These are phyloP conservation scores for Cicer cuneatum DNA, from an alignment of 306 rosid species.

Conservation along the genomic window DNA sequence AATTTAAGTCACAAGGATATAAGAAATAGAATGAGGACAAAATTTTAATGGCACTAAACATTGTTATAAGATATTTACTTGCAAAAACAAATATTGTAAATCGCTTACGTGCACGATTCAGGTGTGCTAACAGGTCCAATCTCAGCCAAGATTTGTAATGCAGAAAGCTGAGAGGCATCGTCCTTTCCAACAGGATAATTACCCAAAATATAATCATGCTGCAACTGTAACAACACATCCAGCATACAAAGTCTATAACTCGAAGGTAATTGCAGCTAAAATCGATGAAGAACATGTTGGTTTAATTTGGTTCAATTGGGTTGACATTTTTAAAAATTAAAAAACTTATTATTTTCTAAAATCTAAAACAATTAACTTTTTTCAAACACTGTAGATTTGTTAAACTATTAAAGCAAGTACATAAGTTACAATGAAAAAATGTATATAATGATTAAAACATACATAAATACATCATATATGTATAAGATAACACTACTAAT, in stretches of 20 bases:
- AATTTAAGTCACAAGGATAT: slow-evolving; percentile 8
- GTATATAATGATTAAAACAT: too few species aligned
- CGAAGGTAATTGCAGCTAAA: slow-evolving; percentile 23
- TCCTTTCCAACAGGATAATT: slow-evolving; percentile 98
- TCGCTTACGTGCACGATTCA: slow-evolving; percentile 81
- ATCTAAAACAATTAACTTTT: too few species aligned
- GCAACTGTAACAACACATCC: slow-evolving; percentile 70
- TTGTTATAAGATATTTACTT: slow-evolving; percentile 37
- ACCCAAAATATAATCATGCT: slow-evolving; percentile 95
- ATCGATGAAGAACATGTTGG: too few species aligned
- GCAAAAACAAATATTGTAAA: slow-evolving; percentile 26
- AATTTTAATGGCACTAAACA: slow-evolving; percentile 29
- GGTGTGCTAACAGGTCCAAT: slow-evolving; percentile 74
- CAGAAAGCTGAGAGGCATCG: slow-evolving; percentile 96
- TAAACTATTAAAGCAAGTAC: too few species aligned
- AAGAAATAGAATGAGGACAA: slow-evolving; percentile 15
- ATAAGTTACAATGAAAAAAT: too few species aligned
- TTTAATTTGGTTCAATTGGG: too few species aligned
- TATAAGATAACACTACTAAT: too few species aligned
- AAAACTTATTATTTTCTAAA: too few species aligned
- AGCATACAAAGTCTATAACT: slow-evolving; percentile 31
- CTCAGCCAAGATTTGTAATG: slow-evolving; percentile 87
- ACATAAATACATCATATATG: too few species aligned
- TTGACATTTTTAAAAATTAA: too few species aligned
- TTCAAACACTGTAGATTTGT: too few species aligned